phyloP scores from a whole-genome alignment of 306 rosid genomes.

The Pyrus betulifolia region DNA sequence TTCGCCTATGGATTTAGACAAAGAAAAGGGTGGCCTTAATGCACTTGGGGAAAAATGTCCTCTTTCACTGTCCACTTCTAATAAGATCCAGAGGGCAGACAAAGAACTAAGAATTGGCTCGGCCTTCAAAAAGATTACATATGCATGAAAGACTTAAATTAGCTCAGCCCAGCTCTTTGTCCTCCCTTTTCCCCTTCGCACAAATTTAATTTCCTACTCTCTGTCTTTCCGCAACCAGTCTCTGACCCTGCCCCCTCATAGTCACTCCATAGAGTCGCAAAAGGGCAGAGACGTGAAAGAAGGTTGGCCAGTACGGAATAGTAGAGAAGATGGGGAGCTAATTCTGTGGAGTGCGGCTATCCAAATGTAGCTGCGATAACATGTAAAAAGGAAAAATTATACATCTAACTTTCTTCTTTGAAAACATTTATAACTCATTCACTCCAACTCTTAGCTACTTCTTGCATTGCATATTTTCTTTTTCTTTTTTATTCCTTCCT shows the following conservation, averaged over 20 bases:
- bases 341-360: neutral
- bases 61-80: neutral
- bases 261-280: neutral
- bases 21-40: neutral
- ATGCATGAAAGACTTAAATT: neutral
- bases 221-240: neutral
- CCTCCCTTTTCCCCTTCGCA: neutral
- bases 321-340: neutral
- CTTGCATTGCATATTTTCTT: neutral
- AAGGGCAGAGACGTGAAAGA: neutral
- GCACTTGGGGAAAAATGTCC: neutral
- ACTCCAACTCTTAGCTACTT: neutral
- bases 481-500: neutral
- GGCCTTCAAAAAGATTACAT: neutral
- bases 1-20: neutral
- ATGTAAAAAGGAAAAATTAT: neutral
- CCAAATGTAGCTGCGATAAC: neutral
- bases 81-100: neutral
- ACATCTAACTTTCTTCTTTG: neutral
- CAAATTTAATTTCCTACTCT: neutral
- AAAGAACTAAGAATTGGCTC: neutral
- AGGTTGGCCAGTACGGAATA: neutral
- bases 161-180: neutral
- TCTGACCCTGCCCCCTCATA: neutral
- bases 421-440: neutral